Evolutionary conservation across 257 asterid species (phyloP).

Genomic region (Scutellaria barbata): DNA sequence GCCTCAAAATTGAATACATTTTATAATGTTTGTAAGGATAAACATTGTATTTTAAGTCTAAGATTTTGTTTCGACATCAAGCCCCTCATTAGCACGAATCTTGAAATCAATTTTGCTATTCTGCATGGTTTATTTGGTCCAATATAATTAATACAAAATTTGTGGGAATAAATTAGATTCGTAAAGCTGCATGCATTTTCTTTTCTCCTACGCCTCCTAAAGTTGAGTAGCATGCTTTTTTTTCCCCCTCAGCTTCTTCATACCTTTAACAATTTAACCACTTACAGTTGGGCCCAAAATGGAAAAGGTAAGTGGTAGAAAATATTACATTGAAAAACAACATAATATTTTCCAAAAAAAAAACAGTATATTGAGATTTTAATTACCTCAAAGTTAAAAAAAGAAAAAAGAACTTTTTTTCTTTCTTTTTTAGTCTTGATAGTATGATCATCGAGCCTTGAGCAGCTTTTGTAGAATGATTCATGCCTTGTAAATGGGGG

Average conservation of each 20-base stretch:
- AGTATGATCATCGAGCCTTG: background rate
- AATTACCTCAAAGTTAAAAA: too few relatives aligned
- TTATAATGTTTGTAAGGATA: background rate
- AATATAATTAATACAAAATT: constrained; percentile 8
- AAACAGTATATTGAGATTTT: too few relatives aligned
- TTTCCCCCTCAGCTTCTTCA: constrained; percentile 14
- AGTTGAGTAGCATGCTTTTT: constrained; percentile 2
- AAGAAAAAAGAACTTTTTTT: too few relatives aligned
- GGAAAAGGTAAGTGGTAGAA: background rate
- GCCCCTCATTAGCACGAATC: background rate
- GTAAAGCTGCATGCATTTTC: constrained; percentile 32
- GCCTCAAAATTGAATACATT: background rate
- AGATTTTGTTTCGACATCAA: background rate
- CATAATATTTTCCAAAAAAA: too few relatives aligned
- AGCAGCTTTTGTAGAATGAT: background rate
- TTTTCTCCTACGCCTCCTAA: constrained; percentile 21
- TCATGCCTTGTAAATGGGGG: background rate
- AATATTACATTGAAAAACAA: too few relatives aligned
- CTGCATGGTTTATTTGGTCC: constrained; percentile 15
- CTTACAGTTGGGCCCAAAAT: constrained; percentile 27
- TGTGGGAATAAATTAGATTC: constrained; percentile 17
- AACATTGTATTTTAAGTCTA: background rate
- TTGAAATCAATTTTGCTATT: background rate
- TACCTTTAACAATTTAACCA: constrained; percentile 24
- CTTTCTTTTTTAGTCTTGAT: background rate